Conservation (phyloP, 441 rosid genomes). For the Adansonia gregorii region DNA sequence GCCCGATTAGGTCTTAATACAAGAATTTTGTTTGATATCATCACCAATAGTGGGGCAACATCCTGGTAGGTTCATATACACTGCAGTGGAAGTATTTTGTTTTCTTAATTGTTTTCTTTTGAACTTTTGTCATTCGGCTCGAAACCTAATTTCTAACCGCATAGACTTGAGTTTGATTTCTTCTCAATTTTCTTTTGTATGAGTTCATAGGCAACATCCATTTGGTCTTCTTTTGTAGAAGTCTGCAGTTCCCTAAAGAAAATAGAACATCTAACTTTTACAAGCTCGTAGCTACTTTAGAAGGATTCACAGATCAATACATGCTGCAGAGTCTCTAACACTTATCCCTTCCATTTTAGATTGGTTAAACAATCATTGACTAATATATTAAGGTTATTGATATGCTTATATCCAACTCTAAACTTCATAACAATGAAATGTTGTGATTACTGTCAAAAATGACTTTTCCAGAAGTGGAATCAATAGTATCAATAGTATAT, state of each 20-base stretch:
- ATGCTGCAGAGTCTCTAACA: constrained; percentile 4
- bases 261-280: not conserved
- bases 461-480: too few relatives aligned
- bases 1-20: constrained; percentile 92
- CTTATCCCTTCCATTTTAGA: not conserved
- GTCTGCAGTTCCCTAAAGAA: not conserved
- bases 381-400: not conserved
- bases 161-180: constrained; percentile 7
- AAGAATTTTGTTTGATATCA: constrained; percentile 69
- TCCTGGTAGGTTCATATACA: constrained; percentile 70
- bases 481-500: too few relatives aligned
- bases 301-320: constrained; percentile 5
- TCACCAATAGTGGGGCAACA: constrained; percentile 68
- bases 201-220: not conserved
- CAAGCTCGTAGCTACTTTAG: not conserved
- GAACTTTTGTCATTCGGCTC: not conserved
- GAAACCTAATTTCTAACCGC: constrained; percentile 16
- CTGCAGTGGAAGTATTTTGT: not conserved
- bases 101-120: constrained; percentile 16
- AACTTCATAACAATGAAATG: constrained; percentile 14
- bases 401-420: not conserved
- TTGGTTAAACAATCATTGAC: constrained; percentile 4
- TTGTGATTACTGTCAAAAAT: not conserved
- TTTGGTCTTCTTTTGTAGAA: constrained; percentile 11
- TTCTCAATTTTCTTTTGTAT: constrained; percentile 7